Base-by-base conservation (phyloP, 2,329 filamentous ascomycete species). In the Paramyrothecium sp. region DNA sequence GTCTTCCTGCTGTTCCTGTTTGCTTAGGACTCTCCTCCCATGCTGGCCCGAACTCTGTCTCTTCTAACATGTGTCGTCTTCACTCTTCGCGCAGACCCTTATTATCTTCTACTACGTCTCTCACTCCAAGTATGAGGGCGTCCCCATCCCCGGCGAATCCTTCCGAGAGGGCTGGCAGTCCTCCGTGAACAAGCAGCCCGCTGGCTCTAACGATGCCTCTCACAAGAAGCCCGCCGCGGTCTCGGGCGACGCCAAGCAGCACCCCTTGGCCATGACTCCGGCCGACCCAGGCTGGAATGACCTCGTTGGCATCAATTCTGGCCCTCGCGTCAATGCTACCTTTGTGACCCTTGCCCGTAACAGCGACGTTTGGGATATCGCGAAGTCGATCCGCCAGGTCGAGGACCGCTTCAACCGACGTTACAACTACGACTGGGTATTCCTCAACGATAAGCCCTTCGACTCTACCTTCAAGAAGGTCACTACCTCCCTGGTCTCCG, bases 341-440 rank as follows among this genome's bases (percentile, higher is more conserved):
- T 99, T 99, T 70, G 92, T 99, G 54, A 97, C 93, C 21, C 85
- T 99, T 60, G 95, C 95, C 55, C 89, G 95, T 68, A 99, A 99
- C 78, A 83, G 81, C 56, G 95, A 99, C 71, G 79, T 98, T 26
- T 99, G 95, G 95, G 95, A 99, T 53, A 97, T 99, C 70, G 91
- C 92, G 60, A 87, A 92, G 69, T 97, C 93, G 13, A 99, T 99
- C 70, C 91, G 95, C 56, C 91, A 97, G 71, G 88, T 99, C 56
- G 95, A 99, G 77, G 95, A 99, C 75, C 91, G 95, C 70, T 99
- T 99, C 86, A 99, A 99, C 80, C 87, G 88, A 69, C 90, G 94
- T 68, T 98, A 90, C 80, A 89, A 96, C 80, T 99, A 99, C 77
- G 94, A 98, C 73, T 99, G 96, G 96, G 94, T 99, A 54, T 99